Conservation (phyloP, 345 rosid genomes). For the Hypericum androsaemum region DNA sequence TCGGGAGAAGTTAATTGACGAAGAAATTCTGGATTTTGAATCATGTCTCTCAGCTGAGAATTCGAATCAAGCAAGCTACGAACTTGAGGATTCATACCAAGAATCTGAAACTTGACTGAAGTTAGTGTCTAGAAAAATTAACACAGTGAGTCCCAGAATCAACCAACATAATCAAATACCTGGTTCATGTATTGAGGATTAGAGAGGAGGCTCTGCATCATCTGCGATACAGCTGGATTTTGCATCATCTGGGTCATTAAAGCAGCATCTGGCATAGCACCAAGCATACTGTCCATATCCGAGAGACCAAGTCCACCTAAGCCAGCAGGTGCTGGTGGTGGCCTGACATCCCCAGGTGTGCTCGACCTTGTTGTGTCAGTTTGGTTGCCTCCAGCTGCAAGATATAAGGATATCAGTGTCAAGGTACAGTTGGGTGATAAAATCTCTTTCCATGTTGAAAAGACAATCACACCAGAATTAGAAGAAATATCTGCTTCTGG, state of each 20-base stretch:
- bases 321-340: slow-evolving; percentile 47
- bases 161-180: slow-evolving; percentile 27
- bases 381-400: neutral
- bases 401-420: too few species aligned
- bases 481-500: too few species aligned
- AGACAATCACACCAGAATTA: too few species aligned
- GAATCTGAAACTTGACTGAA: slow-evolving; percentile 30
- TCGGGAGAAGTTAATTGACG: slow-evolving; percentile 61
- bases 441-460: too few species aligned
- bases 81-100: slow-evolving; percentile 49
- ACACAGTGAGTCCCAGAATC: neutral
- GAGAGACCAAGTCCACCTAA: slow-evolving; percentile 50
- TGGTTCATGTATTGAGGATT: slow-evolving; percentile 62
- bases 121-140: slow-evolving; percentile 12
- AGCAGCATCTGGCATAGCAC: slow-evolving; percentile 35
- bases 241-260: slow-evolving; percentile 43
- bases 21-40: slow-evolving; percentile 65
- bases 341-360: slow-evolving; percentile 37
- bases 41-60: slow-evolving; percentile 56
- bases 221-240: slow-evolving; percentile 59
- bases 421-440: too few species aligned
- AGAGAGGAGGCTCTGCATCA: slow-evolving; percentile 56
- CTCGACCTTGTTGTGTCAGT: slow-evolving; percentile 27
- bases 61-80: slow-evolving; percentile 46
- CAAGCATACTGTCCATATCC: slow-evolving; percentile 38